A percentile compares a stretch with the other conserved stretches of the same genome.
These are phyloP conservation scores for Verticillium nonalfalfae DNA, from an alignment of 2,329 filamentous ascomycete genomes.

Conservation along the genomic window DNA sequence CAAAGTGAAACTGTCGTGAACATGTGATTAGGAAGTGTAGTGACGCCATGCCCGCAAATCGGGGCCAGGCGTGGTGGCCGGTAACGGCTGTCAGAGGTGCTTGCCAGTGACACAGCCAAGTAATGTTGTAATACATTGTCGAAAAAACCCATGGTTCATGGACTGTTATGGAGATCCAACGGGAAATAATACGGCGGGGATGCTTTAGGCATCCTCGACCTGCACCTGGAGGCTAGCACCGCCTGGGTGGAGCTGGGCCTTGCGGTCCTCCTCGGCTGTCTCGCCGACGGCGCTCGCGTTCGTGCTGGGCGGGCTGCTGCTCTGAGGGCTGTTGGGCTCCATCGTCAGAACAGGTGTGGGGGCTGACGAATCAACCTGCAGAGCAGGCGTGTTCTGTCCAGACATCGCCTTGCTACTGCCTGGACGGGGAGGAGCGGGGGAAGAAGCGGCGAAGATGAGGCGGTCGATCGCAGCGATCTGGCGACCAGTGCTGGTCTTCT, in stretches of 20 bases:
- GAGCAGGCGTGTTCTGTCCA: conserved; percentile 10
- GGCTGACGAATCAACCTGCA: conserved; percentile 44
- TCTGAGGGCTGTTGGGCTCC: conserved; percentile 64
- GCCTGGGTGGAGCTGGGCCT: not conserved
- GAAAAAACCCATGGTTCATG: not conserved
- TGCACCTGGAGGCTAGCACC: conserved; percentile 17
- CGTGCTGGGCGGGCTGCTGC: conserved; percentile 58
- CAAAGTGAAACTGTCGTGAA: not conserved
- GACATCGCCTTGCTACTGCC: not conserved
- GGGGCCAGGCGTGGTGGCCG: not conserved
- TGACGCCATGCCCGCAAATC: not conserved
- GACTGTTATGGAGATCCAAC: not conserved
- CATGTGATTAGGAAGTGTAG: not conserved
- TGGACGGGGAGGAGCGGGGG: conserved; percentile 1
- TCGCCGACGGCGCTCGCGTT: conserved; percentile 47
- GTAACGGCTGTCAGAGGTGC: not conserved
- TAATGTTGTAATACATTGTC: not conserved
- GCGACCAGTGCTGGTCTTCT: conserved; percentile 58
- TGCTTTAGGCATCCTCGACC: conserved; percentile 22
- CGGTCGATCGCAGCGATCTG: conserved; percentile 61
- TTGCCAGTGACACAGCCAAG: not conserved
- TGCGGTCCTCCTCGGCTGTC: not conserved
- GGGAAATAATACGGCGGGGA: not conserved
- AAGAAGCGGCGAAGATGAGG: conserved; percentile 28
- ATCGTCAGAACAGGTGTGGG: conserved; percentile 63